These are phyloP conservation scores for Tripterygium wilfordii DNA, from an alignment of 177 flowering plant genomes.

Conservation along the genomic window DNA sequence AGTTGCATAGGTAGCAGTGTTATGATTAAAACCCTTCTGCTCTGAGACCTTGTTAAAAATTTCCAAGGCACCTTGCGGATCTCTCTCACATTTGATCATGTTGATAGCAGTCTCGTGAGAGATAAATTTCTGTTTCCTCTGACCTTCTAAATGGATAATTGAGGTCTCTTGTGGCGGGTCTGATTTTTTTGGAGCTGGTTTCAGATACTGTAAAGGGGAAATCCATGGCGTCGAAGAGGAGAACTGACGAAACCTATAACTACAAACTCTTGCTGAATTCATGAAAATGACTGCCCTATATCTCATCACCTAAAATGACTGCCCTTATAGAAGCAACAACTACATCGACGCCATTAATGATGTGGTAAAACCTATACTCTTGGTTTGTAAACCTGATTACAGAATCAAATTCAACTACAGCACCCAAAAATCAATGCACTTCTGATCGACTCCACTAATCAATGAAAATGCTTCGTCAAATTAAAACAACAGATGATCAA, in stretches of 20 bases:
- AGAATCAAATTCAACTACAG: no score
- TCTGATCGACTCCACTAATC: no score
- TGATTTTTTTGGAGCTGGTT: conserved; percentile 17
- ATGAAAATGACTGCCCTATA: conserved; percentile 8
- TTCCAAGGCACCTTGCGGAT: conserved; percentile 67
- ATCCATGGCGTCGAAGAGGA: conserved; percentile 51
- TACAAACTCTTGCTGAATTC: conserved; percentile 1
- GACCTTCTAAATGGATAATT: conserved; percentile 12
- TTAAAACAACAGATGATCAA: no score
- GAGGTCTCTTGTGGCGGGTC: conserved; percentile 36
- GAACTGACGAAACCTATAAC: conserved; percentile 6
- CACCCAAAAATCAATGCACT: no score
- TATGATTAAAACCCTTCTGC: conserved; percentile 82
- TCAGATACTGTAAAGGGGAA: conserved; percentile 48
- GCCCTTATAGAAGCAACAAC: no score
- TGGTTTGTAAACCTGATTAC: background rate
- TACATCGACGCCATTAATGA: no score
- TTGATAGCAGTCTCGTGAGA: conserved; percentile 51
- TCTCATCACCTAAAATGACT: no score
- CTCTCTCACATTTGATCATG: conserved; percentile 60
- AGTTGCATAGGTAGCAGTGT: conserved; percentile 59
- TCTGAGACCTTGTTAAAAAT: conserved; percentile 57
- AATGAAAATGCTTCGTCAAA: no score
- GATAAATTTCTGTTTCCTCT: conserved; percentile 42
- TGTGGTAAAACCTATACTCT: background rate